Conservation (phyloP, 2,329 filamentous ascomycete genomes). For the Phyllosticta citrichinensis region DNA sequence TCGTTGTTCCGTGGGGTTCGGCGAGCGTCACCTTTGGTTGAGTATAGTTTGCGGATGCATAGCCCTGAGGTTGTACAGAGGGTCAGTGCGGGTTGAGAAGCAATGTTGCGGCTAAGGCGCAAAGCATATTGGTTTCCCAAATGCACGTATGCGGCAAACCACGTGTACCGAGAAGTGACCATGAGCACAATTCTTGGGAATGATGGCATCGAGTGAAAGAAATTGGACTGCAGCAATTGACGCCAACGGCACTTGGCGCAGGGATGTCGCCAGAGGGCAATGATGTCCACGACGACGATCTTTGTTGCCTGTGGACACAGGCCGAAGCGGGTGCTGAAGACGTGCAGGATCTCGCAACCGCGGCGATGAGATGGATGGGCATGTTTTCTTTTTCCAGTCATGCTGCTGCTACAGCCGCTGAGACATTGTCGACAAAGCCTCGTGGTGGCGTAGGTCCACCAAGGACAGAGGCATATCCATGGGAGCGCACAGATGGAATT, state of each 20-base stretch:
- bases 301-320: not conserved
- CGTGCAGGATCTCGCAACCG: not conserved
- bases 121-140: not conserved
- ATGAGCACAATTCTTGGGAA: not conserved
- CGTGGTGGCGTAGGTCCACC: not conserved
- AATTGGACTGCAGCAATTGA: not conserved
- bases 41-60: not conserved
- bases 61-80: not conserved
- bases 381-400: not conserved
- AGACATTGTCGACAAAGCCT: not conserved
- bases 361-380: not conserved
- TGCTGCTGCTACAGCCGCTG: not conserved
- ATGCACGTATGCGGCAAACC: not conserved
- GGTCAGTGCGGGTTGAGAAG: not conserved
- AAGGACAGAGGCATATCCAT: not conserved
- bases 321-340: not conserved
- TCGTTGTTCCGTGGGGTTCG: not conserved
- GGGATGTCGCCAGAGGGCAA: not conserved
- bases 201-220: not conserved
- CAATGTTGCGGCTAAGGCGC: not conserved
- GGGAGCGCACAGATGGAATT: not conserved
- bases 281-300: not conserved
- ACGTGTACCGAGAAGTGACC: not conserved
- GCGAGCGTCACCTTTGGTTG: not conserved
- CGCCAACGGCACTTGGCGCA: not conserved